A percentile compares a stretch with the other conserved stretches of the same genome.
Conservation (phyloP, 371 early-diverging fungal genomes). For the Mucor saturninus region DNA sequence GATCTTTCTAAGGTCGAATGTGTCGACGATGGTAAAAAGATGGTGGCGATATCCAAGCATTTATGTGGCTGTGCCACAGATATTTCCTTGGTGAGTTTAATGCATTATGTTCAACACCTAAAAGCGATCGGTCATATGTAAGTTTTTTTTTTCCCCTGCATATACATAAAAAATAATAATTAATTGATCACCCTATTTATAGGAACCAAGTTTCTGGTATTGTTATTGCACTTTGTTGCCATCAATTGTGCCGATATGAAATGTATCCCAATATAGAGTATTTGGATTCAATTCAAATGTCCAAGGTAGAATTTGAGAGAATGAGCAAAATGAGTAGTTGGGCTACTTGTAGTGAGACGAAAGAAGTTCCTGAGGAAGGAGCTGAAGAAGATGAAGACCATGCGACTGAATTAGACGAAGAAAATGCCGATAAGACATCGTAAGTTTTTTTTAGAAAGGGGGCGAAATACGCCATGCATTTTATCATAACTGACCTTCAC, state of each 20-base stretch:
- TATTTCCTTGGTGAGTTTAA: constrained; percentile 77
- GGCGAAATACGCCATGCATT: neutral
- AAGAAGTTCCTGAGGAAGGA: constrained; percentile 18
- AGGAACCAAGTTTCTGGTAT: constrained; percentile 68
- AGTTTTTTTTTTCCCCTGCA: neutral
- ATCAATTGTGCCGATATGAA: constrained; percentile 82
- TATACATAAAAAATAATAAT: neutral
- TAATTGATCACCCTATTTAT: too few species aligned
- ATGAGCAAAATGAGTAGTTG: constrained; percentile 74
- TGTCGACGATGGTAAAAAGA: constrained; percentile 45
- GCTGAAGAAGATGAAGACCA: constrained; percentile 48
- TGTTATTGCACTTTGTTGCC: constrained; percentile 91
- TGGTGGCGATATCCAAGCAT: constrained; percentile 86
- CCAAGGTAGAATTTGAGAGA: constrained; percentile 60
- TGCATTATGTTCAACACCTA: constrained; percentile 59
- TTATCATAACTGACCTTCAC: neutral
- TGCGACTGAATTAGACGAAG: constrained; percentile 49
- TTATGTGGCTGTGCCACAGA: constrained; percentile 95
- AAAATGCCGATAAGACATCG: constrained; percentile 53
- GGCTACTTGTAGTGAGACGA: constrained; percentile 65
- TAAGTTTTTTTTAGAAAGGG: constrained; percentile 22
- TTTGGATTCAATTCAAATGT: constrained; percentile 56
- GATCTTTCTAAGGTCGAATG: constrained; percentile 55
- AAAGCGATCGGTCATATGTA: constrained; percentile 37
- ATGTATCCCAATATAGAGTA: constrained; percentile 75